Evolutionary conservation across 2,329 filamentous ascomycete genomes (phyloP), one percentile per base, ranked within the genome.

Genomic region (Colletotrichum agaves): DNA sequence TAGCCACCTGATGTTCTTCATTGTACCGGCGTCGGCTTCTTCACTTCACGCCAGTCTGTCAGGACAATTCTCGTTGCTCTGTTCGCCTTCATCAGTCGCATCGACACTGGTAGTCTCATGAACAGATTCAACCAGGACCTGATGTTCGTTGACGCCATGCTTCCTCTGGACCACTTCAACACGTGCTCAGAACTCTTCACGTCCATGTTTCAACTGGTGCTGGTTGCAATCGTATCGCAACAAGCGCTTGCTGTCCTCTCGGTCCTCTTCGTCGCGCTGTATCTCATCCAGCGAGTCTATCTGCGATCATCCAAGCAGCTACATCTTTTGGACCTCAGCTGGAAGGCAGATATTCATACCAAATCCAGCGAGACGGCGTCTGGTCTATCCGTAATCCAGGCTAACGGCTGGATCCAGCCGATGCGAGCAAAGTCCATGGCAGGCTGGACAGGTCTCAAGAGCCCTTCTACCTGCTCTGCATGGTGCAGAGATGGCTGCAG

Each of bases 251-350:
- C 39, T 6, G 13, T 41, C 5, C 43, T 46, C 5, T 17, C 43
- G 12, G 43, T 12, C 43, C 19, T 46, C 2, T 46, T 82, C 7
- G 75, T 72, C 0, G 68, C 82, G 0, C 67, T 88, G 0, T 89
- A 83, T 62, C 66, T 79, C 1, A 74, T 90, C 0, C 87, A 89
- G 69, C 83, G 80, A 53, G 81, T 87, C 56, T 90, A 90, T 70
- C 79, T 90, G 2, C 80, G 85, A 0, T 90, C 88, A 0, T 89
- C 87, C 0, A 78, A 87, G 0, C 88, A 90, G 73, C 74, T 90
- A 10, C 82, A 88, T 56, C 80, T 88, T 21, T 74, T 90, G 13
- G 88, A 90, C 53, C 80, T 90, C 1, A 88, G 90, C 73, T 82
- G 85, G 1, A 89, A 90, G 70, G 84, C 84, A 1, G 87, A 87